Percentiles rank a stretch among this genome's conserved stretches.
These are phyloP conservation scores for Persicaria tinctoria DNA, from an alignment of 148 eudicot genomes.

Conservation along the genomic window DNA sequence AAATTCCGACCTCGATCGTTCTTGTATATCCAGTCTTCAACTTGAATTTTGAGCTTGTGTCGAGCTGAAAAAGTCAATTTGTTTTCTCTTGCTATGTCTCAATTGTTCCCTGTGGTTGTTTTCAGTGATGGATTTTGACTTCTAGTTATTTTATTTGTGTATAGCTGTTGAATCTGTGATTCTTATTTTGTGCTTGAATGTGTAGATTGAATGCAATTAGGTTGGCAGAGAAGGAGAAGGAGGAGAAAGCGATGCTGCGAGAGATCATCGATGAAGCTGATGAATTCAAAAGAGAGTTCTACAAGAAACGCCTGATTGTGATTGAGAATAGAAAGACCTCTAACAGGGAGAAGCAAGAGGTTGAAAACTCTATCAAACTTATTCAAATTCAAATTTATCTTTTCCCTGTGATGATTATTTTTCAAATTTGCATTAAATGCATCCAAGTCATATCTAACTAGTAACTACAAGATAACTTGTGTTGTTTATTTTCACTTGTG, in stretches of 20 bases:
- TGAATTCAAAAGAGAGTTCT: constrained; percentile 40
- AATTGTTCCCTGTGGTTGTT: neutral
- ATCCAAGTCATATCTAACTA: neutral
- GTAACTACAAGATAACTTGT: neutral
- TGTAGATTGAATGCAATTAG: constrained; percentile 41
- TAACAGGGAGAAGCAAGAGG: constrained; percentile 53
- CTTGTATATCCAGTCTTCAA: neutral
- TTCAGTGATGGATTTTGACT: neutral
- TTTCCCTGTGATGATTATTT: neutral
- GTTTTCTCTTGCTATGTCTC: neutral
- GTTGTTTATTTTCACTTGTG: neutral
- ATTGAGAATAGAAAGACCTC: constrained; percentile 27
- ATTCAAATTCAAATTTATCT: neutral
- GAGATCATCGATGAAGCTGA: constrained; percentile 48
- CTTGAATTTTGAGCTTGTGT: neutral
- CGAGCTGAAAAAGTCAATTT: neutral
- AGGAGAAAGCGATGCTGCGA: constrained; percentile 37
- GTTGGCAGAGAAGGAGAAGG: constrained; percentile 53
- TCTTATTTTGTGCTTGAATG: neutral
- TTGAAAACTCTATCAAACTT: neutral
- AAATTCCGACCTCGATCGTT: neutral
- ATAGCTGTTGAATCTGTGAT: neutral
- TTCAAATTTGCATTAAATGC: too few species aligned
- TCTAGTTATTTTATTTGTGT: neutral
- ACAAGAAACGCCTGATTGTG: constrained; percentile 26